Evolutionary conservation across 75 land plant species (phyloP).

Genomic region (Ceratopteris richardii): DNA sequence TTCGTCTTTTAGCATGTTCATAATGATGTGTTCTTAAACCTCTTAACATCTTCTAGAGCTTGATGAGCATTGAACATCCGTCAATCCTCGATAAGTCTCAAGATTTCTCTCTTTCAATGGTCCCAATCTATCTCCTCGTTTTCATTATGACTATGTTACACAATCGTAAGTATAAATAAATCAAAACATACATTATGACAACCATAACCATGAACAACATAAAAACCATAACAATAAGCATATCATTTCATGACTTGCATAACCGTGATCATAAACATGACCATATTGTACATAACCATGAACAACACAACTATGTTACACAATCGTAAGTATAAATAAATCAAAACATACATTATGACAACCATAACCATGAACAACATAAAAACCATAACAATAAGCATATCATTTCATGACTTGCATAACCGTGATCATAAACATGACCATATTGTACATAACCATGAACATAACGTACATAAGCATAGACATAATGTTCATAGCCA

Average conservation of each 20-base stretch:
- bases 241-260: no score
- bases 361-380: not conserved
- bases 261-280: not conserved
- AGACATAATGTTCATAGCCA: not conserved
- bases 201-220: not conserved
- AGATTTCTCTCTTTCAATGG: no score
- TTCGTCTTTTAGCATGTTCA: no score
- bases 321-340: no score
- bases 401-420: no score
- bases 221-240: not conserved
- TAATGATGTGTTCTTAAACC: no score
- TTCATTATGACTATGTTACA: no score
- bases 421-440: not conserved
- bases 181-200: not conserved
- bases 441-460: not conserved
- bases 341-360: not conserved
- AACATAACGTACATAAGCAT: not conserved
- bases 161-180: no score
- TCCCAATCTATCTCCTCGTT: not conserved
- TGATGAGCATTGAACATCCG: no score
- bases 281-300: not conserved
- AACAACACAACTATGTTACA: no score
- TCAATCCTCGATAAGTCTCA: no score
- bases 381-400: not conserved
- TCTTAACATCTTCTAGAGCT: no score